Evolutionary conservation across 805 yeast species (phyloP), one percentile per base, ranked within the genome.

Genomic region (Kregervanrija delftensis): DNA sequence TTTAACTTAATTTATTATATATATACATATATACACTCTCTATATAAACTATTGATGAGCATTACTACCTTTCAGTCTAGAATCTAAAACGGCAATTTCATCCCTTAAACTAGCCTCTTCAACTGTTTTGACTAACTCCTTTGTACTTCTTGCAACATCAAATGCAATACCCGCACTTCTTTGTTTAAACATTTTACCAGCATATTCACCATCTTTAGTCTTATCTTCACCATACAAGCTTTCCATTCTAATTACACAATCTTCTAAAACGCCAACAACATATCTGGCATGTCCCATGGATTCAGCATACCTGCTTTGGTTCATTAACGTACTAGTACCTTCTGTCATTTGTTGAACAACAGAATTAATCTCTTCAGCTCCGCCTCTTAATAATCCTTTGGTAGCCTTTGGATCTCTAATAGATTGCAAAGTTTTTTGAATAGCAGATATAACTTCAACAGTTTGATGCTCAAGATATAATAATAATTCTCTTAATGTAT

Each of bases 121-220:
- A 5, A 91, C 96, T 1, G 96, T 86, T 67, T 90, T 90, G 15
- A 91, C 98, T 59, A 91, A 74, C 64, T 91, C 98, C 63, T 90
- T 91, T 5, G 97, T 91, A 63, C 95, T 85, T 65, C 91, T 89
- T 17, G 97, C 97, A 66, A 91, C 86, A 62, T 91, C 98, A 67
- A 89, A 91, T 30, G 96, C 91, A 53, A 90, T 84, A 2, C 97
- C 97, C 0, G 98, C 98, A 52, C 91, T 76, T 57, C 97, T 77
- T 65, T 91, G 97, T 65, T 87, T 87, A 68, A 88, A 83, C 55
- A 85, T 85, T 62, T 86, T 84, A 59, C 88, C 95, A 2, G 96
- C 96, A 59, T 75, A 81, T 43, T 81, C 86, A 51, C 81, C 85
- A 35, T 57, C 57, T 14, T 67, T 65, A 28, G 60, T 61, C 22